phyloP scores from a whole-genome alignment of 2,329 filamentous ascomycete species.

The Teratosphaeriaceae sp. region DNA sequence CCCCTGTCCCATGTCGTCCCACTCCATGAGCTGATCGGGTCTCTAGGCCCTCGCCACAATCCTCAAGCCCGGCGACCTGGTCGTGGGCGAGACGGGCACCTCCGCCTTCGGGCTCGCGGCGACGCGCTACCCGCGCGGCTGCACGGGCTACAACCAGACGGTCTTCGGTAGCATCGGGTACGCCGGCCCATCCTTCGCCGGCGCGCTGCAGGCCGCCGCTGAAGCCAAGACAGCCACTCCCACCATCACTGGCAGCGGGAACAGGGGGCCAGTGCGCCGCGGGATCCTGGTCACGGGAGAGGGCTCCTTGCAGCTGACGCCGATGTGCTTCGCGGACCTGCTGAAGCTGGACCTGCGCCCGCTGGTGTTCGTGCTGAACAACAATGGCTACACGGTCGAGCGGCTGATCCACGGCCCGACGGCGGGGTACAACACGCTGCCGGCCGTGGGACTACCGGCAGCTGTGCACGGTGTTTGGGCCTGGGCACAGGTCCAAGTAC shows the following conservation, averaged over 20 bases:
- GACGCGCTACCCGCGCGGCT: conserved; percentile 42
- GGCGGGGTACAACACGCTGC: conserved; percentile 47
- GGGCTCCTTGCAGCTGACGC: conserved; percentile 54
- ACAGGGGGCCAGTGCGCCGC: too few species aligned
- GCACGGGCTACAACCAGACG: conserved; percentile 54
- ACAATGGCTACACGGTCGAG: conserved; percentile 55
- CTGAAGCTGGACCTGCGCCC: conserved; percentile 62
- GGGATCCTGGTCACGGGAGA: conserved; percentile 59
- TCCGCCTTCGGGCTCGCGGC: conserved; percentile 46
- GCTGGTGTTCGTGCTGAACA: conserved; percentile 48
- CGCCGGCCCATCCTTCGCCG: conserved; percentile 19
- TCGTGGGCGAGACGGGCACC: conserved; percentile 24
- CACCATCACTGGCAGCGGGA: too few species aligned
- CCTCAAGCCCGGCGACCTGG: conserved; percentile 15
- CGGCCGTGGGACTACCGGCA: conserved; percentile 11
- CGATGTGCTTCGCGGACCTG: conserved; percentile 73
- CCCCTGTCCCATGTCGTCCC: too few species aligned
- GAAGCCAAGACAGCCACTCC: conserved; percentile 34
- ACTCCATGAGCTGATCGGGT: conserved; percentile 9
- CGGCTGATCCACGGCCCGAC: conserved; percentile 50
- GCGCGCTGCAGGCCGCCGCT: conserved; percentile 17
- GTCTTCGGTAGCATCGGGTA: conserved; percentile 27
- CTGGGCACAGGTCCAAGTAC: conserved; percentile 7
- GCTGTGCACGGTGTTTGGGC: conserved; percentile 9
- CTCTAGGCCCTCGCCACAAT: not conserved